Evolutionary conservation across 176 grass and related monocot species (phyloP), one percentile per base, ranked within the genome.

Genomic region (Ensete ventricosum): DNA sequence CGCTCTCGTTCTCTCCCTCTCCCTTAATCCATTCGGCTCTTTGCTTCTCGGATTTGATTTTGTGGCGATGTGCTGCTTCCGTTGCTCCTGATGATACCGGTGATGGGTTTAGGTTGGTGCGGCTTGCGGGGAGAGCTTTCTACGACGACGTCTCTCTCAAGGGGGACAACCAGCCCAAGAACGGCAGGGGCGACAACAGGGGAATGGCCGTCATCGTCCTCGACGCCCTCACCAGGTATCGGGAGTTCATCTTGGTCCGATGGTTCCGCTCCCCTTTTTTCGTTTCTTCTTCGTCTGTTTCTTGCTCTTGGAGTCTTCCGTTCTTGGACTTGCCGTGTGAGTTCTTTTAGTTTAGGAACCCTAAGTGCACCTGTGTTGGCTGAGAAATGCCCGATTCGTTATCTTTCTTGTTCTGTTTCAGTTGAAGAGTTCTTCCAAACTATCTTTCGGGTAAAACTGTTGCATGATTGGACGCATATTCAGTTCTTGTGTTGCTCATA

Each of bases 151-250:
- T 96, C 74, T 88, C 93, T 13, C 90, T 90, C 87, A 96, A 96
- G 79, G 93, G 93, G 34, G 93, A 90, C 59, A 96, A 88, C 81
- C 93, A 92, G 79, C 85, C 89, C 55, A 96, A 96, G 83, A 88
- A 82, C 27, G 87, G 89, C 67, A 86, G 89, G 14, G 87, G 93
- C 14, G 93, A 96, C 81, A 96, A 96, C 84, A 80, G 93, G 50
- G 93, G 93, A 27, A 96, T 96, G 87, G 93, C 93, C 53, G 89
- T 96, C 54, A 89, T 96, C 19, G 93, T 96, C 50, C 85, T 96
- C 14, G 93, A 96, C 51, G 87, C 87, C 0, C 93, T 96, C 64
- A 90, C 89, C 55, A 92, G 85, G 93, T 92, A 75, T 53, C 29
- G 5, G 43, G 10, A n/a, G 14, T 72, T 12, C 25, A 54, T 16